Evolutionary conservation across 2,329 filamentous ascomycete species (phyloP).

Genomic region (Sporothrix humicola): DNA sequence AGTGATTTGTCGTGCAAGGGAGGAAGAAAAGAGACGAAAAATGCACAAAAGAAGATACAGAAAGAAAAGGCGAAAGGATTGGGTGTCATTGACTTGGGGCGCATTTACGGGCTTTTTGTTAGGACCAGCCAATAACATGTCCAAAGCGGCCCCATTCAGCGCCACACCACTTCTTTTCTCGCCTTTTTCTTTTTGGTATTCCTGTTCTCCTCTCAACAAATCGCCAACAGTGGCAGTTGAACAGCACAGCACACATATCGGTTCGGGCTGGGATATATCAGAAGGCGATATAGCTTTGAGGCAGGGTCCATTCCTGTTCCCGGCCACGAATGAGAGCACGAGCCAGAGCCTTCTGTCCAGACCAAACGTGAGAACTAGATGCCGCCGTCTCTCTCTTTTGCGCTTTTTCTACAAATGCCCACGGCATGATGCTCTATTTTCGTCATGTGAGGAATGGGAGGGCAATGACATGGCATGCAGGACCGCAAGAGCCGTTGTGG

Average conservation of each 20-base stretch:
- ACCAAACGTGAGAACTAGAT: not conserved
- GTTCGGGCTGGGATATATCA: not conserved
- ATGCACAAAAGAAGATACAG: too few relatives aligned
- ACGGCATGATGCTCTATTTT: not conserved
- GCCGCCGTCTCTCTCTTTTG: not conserved
- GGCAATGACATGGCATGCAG: not conserved
- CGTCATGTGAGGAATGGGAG: not conserved
- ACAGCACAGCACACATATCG: not conserved
- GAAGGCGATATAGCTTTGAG: constrained; percentile 8
- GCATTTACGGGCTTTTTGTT: not conserved
- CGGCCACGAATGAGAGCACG: not conserved
- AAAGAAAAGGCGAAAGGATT: constrained; percentile 25
- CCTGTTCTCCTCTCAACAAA: not conserved
- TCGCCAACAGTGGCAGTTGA: not conserved
- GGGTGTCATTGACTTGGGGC: constrained; percentile 22
- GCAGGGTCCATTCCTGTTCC: not conserved
- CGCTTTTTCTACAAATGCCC: not conserved
- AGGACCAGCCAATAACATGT: constrained; percentile 19
- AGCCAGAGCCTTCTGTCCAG: not conserved
- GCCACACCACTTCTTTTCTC: not conserved
- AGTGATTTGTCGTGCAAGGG: not conserved
- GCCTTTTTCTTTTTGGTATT: not conserved
- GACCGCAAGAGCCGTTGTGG: not conserved
- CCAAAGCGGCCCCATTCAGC: not conserved
- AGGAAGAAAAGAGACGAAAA: not conserved